Percentiles rank a stretch among this genome's conserved stretches.
phyloP scores from a whole-genome alignment of 1,139 yeast species.

The Groenewaldozyma sp. region DNA sequence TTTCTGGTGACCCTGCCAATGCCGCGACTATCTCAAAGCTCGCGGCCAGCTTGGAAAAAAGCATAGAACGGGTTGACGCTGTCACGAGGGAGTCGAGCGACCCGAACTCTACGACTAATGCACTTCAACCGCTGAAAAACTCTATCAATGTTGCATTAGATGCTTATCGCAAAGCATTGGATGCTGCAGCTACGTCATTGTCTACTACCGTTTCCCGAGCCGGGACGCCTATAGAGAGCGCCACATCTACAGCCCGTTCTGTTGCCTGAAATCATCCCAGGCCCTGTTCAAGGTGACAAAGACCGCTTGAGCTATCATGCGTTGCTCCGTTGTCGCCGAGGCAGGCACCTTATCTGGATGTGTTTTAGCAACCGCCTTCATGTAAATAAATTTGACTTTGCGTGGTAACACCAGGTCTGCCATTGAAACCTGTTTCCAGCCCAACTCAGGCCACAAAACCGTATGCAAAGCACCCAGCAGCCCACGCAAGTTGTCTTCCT shows the following conservation, averaged over 20 bases:
- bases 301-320: slow-evolving; percentile 79
- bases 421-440: slow-evolving; percentile 56
- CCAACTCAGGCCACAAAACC: slow-evolving; percentile 51
- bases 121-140: slow-evolving; percentile 32
- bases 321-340: slow-evolving; percentile 51
- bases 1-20: slow-evolving; percentile 47
- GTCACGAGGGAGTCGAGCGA: slow-evolving; percentile 26
- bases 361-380: slow-evolving; percentile 88
- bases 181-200: slow-evolving; percentile 6
- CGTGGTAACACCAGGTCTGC: slow-evolving; percentile 84
- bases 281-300: slow-evolving; percentile 78
- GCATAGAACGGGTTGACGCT: slow-evolving; percentile 37
- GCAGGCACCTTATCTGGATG: slow-evolving; percentile 84
- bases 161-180: slow-evolving; percentile 29
- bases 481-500: slow-evolving; percentile 70
- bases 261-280: slow-evolving; percentile 77
- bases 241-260: slow-evolving; percentile 35
- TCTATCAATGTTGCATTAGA: slow-evolving; percentile 35
- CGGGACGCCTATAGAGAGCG: not conserved
- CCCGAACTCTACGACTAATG: slow-evolving; percentile 15
- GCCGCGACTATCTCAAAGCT: slow-evolving; percentile 39
- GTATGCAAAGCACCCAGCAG: slow-evolving; percentile 57
- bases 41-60: slow-evolving; percentile 40
- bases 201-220: not conserved
- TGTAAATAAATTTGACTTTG: slow-evolving; percentile 74